These are phyloP conservation scores for Vaccinium macrocarpon DNA, from an alignment of 148 eudicot genomes.

Conservation along the genomic window DNA sequence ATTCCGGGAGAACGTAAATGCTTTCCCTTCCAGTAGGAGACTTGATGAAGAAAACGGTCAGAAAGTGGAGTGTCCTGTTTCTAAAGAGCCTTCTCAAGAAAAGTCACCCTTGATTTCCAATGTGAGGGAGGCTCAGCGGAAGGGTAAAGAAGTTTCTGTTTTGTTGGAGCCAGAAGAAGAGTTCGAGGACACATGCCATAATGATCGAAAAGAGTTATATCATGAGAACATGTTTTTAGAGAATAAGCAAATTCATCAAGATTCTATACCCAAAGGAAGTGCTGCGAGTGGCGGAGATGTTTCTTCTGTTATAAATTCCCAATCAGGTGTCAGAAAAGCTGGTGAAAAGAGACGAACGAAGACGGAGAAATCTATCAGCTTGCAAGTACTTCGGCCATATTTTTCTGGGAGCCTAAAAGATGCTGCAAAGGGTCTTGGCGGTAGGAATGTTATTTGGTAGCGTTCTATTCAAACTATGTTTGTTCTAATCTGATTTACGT, in stretches of 20 bases:
- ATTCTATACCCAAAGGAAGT: conserved; percentile 29
- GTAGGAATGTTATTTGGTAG: conserved; percentile 31
- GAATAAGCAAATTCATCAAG: conserved; percentile 33
- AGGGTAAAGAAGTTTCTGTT: conserved; percentile 50
- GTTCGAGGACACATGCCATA: conserved; percentile 44
- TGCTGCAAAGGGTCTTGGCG: conserved; percentile 91
- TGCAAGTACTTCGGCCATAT: conserved; percentile 73
- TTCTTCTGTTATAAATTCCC: conserved; percentile 29
- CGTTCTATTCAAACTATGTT: neutral
- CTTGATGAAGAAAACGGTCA: conserved; percentile 14
- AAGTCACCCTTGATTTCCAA: conserved; percentile 48
- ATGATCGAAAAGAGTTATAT: conserved; percentile 24
- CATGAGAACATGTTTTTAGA: conserved; percentile 28
- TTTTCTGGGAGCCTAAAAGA: conserved; percentile 92
- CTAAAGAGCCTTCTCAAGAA: conserved; percentile 21
- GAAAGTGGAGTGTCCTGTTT: conserved; percentile 18
- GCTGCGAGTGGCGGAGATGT: conserved; percentile 33
- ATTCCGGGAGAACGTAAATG: conserved; percentile 23
- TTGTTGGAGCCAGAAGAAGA: conserved; percentile 42
- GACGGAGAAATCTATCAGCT: conserved; percentile 67
- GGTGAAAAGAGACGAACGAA: conserved; percentile 57
- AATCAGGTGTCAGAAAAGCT: conserved; percentile 29
- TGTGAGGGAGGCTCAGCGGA: conserved; percentile 43
- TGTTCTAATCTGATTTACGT: neutral
- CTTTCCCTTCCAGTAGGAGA: conserved; percentile 12